A percentile compares a stretch with the other conserved stretches of the same genome.
These are phyloP conservation scores for Entomortierella lignicola DNA, from an alignment of 192 early-diverging fungal genomes.

Conservation along the genomic window DNA sequence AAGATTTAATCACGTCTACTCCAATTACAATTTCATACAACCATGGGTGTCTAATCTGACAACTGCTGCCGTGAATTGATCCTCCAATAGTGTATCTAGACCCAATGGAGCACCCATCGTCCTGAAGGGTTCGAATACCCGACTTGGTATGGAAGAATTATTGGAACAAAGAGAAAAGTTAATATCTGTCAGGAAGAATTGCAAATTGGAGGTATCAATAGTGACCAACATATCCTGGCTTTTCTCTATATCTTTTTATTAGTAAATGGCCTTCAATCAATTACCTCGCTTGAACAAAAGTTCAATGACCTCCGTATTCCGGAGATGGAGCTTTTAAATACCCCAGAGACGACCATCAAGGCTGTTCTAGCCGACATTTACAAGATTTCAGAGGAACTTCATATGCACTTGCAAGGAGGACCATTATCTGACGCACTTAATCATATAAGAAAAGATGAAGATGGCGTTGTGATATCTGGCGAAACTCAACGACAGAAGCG, in stretches of 20 bases:
- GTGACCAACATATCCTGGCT: background rate
- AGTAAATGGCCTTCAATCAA: constrained; percentile 69
- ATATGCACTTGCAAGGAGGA: constrained; percentile 71
- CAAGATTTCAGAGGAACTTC: constrained; percentile 68
- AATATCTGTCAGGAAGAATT: background rate
- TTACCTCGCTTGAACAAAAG: constrained; percentile 63
- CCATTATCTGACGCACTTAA: constrained; percentile 55
- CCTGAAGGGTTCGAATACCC: constrained; percentile 46
- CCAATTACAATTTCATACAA: background rate
- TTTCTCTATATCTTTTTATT: background rate
- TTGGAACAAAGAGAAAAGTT: background rate
- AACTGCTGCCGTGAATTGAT: background rate
- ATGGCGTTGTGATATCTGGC: constrained; percentile 45
- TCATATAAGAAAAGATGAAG: constrained; percentile 16
- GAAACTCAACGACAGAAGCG: constrained; percentile 58
- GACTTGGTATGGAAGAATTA: constrained; percentile 32
- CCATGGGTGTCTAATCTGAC: background rate
- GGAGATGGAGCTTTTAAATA: constrained; percentile 66
- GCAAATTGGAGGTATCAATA: background rate
- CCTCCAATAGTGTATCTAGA: background rate
- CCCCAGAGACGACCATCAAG: constrained; percentile 64
- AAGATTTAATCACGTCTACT: background rate
- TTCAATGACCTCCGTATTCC: constrained; percentile 65
- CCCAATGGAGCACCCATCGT: constrained; percentile 16
- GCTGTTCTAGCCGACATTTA: constrained; percentile 62